Evolutionary conservation across 2,329 filamentous ascomycete species (phyloP).

Genomic region (Metarhizium robertsii): DNA sequence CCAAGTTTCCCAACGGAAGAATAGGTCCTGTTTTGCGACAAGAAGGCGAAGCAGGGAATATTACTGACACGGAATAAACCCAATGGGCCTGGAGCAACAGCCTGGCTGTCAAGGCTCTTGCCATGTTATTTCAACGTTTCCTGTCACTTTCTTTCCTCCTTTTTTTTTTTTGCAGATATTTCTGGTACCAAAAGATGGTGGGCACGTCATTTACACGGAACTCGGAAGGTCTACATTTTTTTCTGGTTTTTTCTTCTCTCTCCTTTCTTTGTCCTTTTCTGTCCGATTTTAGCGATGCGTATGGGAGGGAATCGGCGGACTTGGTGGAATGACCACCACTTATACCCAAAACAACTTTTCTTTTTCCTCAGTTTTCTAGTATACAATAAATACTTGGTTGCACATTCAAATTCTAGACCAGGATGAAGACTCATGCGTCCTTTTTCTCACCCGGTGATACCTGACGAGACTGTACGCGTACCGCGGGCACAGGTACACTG

Average conservation of each 20-base stretch:
- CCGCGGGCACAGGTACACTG: too few species aligned
- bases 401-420: too few species aligned
- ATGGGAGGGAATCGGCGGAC: neutral
- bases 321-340: neutral
- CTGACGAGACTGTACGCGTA: too few species aligned
- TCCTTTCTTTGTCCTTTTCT: neutral
- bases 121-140: neutral
- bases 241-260: neutral
- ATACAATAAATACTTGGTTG: neutral
- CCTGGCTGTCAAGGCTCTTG: neutral
- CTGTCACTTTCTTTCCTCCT: neutral
- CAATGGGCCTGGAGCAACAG: neutral
- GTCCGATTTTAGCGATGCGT: neutral
- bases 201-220: too few species aligned
- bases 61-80: neutral
- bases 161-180: neutral
- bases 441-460: too few species aligned
- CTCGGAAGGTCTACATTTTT: too few species aligned
- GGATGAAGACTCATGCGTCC: too few species aligned
- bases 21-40: neutral
- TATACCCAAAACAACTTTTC: neutral
- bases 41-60: neutral
- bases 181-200: too few species aligned
- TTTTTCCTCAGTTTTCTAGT: neutral
- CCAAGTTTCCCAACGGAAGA: neutral